A percentile compares a stretch with the other conserved stretches of the same genome.
Conservation (phyloP, 805 yeast species). For the Pichia californica region DNA sequence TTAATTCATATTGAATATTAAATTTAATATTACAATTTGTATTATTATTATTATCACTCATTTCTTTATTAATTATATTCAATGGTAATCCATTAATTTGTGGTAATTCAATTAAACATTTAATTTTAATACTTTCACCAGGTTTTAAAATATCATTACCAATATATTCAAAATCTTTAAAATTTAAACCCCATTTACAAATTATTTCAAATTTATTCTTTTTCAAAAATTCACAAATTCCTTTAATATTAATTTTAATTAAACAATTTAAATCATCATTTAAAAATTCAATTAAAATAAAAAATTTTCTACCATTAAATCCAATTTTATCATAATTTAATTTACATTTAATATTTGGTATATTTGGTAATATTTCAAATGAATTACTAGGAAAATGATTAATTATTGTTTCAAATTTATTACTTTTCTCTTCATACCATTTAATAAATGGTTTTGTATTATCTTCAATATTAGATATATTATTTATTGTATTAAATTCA, state of each 20-base stretch:
- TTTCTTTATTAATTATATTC: not conserved
- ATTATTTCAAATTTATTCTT: slow-evolving; percentile 11
- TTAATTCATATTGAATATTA: slow-evolving; percentile 8
- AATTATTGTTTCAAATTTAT: slow-evolving; percentile 7
- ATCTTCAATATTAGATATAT: not conserved
- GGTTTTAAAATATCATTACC: slow-evolving; percentile 4
- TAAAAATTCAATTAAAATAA: slow-evolving; percentile 19
- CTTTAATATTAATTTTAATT: not conserved
- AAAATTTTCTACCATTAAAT: slow-evolving; percentile 28
- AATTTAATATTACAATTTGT: slow-evolving; percentile 17
- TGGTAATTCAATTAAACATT: slow-evolving; percentile 18
- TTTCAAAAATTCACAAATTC: slow-evolving; percentile 1
- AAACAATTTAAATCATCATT: slow-evolving; percentile 26
- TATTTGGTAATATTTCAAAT: slow-evolving; percentile 33
- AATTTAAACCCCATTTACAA: slow-evolving; percentile 18
- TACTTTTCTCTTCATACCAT: slow-evolving; percentile 13
- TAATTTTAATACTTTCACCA: slow-evolving; percentile 1
- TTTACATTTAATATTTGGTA: slow-evolving; percentile 29
- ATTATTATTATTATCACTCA: not conserved
- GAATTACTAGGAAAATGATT: slow-evolving; percentile 11
- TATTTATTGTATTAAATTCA: slow-evolving; percentile 10
- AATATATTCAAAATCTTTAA: not conserved
- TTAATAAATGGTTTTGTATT: not conserved
- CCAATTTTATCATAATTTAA: slow-evolving; percentile 24
- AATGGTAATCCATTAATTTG: slow-evolving; percentile 13